Conservation (phyloP, 345 rosid genomes). For the Eucalyptus pauciflora region DNA sequence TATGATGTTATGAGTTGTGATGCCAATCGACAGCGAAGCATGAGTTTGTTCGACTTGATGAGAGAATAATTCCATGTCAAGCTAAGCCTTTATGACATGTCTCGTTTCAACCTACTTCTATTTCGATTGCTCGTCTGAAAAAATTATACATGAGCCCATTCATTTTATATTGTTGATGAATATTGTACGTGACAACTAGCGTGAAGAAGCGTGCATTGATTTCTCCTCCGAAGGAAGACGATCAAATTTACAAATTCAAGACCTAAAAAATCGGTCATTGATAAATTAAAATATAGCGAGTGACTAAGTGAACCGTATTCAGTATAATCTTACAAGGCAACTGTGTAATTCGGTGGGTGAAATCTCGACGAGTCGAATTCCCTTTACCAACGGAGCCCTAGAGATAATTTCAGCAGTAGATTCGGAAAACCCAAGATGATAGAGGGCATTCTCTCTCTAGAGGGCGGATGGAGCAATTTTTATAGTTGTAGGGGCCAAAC, state of each 20-base stretch:
- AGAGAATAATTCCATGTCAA: fast-evolving
- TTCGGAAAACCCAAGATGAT: neutral
- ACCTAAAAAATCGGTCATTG: neutral
- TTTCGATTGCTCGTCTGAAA: fast-evolving
- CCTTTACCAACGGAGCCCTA: neutral
- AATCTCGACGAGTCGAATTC: fast-evolving
- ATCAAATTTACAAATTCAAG: neutral
- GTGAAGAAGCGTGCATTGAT: fast-evolving
- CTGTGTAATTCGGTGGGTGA: fast-evolving
- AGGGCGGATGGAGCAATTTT: neutral
- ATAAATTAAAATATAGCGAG: fast-evolving
- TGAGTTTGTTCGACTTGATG: neutral
- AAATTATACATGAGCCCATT: fast-evolving
- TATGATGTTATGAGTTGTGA: neutral
- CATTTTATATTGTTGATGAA: neutral
- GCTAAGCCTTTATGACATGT: neutral
- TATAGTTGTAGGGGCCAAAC: neutral
- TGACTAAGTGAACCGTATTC: fast-evolving
- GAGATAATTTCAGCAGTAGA: neutral
- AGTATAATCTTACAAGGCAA: neutral
- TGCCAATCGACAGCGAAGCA: fast-evolving
- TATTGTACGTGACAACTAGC: fast-evolving
- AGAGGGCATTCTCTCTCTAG: neutral
- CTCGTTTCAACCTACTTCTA: neutral
- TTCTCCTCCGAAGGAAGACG: fast-evolving